Evolutionary conservation across 169 alveolate species (phyloP).

Genomic region (Eimeria falciformis): DNA sequence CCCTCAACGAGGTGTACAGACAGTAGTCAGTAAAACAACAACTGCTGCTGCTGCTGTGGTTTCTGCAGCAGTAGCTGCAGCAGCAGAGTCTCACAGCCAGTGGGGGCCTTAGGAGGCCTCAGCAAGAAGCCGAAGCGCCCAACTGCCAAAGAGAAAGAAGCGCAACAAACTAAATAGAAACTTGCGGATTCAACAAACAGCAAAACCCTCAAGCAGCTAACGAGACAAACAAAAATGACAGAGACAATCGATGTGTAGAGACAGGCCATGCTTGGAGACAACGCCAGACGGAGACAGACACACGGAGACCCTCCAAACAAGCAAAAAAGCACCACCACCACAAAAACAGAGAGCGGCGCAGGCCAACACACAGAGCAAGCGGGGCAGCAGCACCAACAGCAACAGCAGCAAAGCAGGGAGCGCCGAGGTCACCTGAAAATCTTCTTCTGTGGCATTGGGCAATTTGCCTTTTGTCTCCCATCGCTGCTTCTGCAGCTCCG

Average conservation of each 20-base stretch:
- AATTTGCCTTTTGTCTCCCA: conserved; percentile 23
- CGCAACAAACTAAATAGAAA: no score
- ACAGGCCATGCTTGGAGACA: no score
- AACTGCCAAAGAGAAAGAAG: conserved; percentile 48
- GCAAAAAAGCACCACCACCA: no score
- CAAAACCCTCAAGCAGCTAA: not conserved
- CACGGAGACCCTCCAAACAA: no score
- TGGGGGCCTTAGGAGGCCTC: conserved; percentile 50
- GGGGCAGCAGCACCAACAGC: not conserved
- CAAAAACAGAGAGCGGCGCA: no score
- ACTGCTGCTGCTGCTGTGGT: conserved; percentile 42
- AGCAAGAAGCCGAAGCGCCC: conserved; percentile 42
- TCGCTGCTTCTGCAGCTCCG: conserved; percentile 50
- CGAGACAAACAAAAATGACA: no score
- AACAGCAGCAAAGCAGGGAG: not conserved
- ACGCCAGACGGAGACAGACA: no score
- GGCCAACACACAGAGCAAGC: not conserved
- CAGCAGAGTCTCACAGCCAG: conserved; percentile 57
- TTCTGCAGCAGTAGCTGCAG: conserved; percentile 17
- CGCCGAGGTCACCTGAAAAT: conserved; percentile 12
- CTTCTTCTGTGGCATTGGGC: conserved; percentile 27
- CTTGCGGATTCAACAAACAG: no score
- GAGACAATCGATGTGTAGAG: no score
- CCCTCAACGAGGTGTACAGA: not conserved
- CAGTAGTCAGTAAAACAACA: conserved; percentile 29